phyloP scores from a whole-genome alignment of 495 filamentous ascomycete genomes.

The Polyplosphaeria fusca region DNA sequence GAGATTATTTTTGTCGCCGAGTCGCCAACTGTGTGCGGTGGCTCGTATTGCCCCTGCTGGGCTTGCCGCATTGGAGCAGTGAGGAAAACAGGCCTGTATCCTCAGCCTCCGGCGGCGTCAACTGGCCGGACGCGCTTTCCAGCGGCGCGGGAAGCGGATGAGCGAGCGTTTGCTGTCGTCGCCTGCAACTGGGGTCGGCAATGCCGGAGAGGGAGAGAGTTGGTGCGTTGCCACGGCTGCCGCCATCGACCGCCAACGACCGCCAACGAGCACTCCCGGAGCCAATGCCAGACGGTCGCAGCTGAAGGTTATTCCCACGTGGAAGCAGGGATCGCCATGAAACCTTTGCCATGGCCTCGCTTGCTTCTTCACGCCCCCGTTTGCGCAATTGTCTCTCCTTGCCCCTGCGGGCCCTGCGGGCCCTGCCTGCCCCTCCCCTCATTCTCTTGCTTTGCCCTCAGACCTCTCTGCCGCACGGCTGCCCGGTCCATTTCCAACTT shows the following conservation, averaged over 20 bases:
- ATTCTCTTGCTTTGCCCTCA: no score
- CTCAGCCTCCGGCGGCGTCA: slow-evolving; percentile 1
- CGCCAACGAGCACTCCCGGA: slow-evolving; percentile 20
- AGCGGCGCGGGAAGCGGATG: neutral
- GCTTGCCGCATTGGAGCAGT: slow-evolving; percentile 7
- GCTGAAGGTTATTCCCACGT: slow-evolving; percentile 24
- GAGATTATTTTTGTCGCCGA: slow-evolving; percentile 29
- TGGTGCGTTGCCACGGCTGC: no score
- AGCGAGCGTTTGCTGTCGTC: neutral
- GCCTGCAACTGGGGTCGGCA: no score
- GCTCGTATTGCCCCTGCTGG: slow-evolving; percentile 7
- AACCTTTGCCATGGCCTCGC: neutral
- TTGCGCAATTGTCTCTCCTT: slow-evolving; percentile 25
- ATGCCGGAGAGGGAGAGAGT: neutral
- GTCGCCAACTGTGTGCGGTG: slow-evolving; percentile 10
- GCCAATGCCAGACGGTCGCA: slow-evolving; percentile 10
- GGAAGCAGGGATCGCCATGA: slow-evolving; percentile 13
- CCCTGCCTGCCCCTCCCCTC: no score
- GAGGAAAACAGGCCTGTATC: neutral
- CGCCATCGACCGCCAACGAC: no score
- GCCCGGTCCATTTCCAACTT: no score
- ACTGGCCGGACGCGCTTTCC: neutral
- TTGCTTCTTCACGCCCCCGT: neutral
- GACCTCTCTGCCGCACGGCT: no score
- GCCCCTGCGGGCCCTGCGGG: slow-evolving; percentile 5